phyloP scores from a whole-genome alignment of 768 basidiomycete genomes.

The Leccinellum albellum region DNA sequence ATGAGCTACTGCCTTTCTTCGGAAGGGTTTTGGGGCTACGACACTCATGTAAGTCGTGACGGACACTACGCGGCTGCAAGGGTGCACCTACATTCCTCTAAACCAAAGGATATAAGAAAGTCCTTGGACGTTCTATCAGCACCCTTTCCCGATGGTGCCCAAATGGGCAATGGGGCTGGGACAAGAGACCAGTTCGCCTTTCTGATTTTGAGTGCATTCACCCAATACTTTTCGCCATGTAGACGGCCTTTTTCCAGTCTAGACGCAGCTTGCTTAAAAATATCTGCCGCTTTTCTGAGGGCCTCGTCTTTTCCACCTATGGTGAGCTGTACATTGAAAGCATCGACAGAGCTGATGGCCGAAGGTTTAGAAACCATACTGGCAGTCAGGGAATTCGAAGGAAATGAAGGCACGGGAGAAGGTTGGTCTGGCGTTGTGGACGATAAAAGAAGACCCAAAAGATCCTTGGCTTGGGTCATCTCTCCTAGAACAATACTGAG shows the following conservation, averaged over 20 bases:
- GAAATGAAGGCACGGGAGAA: constrained; percentile 25
- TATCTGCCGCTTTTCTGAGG: constrained; percentile 64
- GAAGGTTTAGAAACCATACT: constrained; percentile 64
- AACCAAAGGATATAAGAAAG: constrained; percentile 73
- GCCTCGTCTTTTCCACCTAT: constrained; percentile 82
- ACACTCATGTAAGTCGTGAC: constrained; percentile 5
- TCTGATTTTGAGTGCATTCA: constrained; percentile 73
- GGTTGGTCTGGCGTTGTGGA: constrained; percentile 36
- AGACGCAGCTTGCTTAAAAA: constrained; percentile 68
- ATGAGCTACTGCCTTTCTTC: constrained; percentile 67
- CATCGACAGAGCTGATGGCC: constrained; percentile 61
- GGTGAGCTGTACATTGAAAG: constrained; percentile 67
- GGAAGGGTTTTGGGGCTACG: constrained; percentile 60
- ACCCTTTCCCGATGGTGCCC: constrained; percentile 68
- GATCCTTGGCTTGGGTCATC: constrained; percentile 71
- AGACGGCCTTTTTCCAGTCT: constrained; percentile 62
- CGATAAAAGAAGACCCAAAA: constrained; percentile 57
- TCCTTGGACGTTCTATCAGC: constrained; percentile 79
- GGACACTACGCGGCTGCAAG: neutral
- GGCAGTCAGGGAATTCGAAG: constrained; percentile 47
- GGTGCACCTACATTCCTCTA: constrained; percentile 71
- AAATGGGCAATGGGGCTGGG: constrained; percentile 72
- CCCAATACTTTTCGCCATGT: constrained; percentile 74
- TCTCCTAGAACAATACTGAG: constrained; percentile 71
- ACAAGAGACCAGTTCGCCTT: constrained; percentile 77